These are phyloP conservation scores for Ulmus americana DNA, from an alignment of 331 rosid genomes.

Conservation along the genomic window DNA sequence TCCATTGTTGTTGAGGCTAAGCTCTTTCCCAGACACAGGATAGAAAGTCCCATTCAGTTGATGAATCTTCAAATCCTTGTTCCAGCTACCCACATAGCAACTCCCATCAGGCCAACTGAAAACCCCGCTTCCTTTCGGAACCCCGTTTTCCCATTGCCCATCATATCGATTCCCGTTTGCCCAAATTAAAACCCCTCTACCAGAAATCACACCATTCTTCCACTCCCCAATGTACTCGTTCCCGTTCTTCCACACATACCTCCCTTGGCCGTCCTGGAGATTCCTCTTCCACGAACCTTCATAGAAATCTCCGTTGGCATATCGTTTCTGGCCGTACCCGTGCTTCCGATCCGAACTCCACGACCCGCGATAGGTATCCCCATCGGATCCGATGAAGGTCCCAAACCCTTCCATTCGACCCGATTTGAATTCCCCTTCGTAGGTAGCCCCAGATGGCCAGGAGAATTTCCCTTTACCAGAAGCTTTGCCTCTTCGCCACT, in stretches of 20 bases:
- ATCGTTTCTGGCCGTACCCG: conserved; percentile 73
- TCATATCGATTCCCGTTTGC: conserved; percentile 78
- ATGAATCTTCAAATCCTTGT: conserved; percentile 52
- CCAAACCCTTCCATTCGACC: conserved; percentile 95
- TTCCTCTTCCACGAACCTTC: conserved; percentile 85
- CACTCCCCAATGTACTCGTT: conserved; percentile 79
- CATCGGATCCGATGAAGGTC: conserved; percentile 81
- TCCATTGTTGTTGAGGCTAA: conserved; percentile 24
- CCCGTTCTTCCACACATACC: conserved; percentile 81
- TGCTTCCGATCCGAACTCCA: conserved; percentile 89
- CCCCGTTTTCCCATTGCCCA: conserved; percentile 92
- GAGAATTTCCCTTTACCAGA: conserved; percentile 86
- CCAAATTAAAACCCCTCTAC: conserved; percentile 68
- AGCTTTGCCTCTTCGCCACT: conserved; percentile 89
- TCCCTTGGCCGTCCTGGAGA: conserved; percentile 80
- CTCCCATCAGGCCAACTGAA: conserved; percentile 80
- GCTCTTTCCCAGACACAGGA: conserved; percentile 42
- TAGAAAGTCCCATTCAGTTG: conserved; percentile 57
- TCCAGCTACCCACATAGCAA: conserved; percentile 69
- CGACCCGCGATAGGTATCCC: conserved; percentile 75
- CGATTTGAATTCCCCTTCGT: conserved; percentile 89
- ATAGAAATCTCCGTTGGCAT: conserved; percentile 82
- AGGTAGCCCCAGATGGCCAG: conserved; percentile 98
- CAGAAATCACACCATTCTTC: conserved; percentile 78
- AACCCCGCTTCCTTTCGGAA: conserved; percentile 70